Evolutionary conservation across 176 grass and related monocot species (phyloP).

Genomic region (Neostapfia colusana): DNA sequence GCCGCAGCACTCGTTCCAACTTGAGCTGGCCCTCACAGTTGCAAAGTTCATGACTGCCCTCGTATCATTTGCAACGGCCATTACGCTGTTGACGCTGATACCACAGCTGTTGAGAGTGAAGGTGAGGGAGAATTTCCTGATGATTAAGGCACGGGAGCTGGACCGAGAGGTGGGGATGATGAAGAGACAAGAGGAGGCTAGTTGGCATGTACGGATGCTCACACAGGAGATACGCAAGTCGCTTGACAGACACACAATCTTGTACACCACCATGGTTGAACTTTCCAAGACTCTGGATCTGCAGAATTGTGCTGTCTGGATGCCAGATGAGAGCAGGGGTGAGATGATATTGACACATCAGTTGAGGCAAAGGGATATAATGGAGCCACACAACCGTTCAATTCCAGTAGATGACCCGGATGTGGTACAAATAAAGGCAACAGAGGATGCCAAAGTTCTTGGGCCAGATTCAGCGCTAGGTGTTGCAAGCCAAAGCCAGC

Average conservation of each 20-base stretch:
- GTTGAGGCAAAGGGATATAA: conserved; percentile 45
- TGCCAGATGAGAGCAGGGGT: conserved; percentile 52
- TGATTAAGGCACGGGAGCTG: conserved; percentile 64
- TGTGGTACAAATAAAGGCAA: conserved; percentile 53
- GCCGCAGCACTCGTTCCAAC: conserved; percentile 62
- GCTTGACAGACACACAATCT: conserved; percentile 64
- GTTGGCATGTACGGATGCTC: conserved; percentile 84
- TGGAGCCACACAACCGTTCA: conserved; percentile 27
- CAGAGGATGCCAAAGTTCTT: conserved; percentile 50
- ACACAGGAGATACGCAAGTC: conserved; percentile 80
- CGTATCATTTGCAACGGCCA: conserved; percentile 62
- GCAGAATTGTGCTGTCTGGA: conserved; percentile 84
- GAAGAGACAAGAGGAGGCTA: conserved; percentile 70
- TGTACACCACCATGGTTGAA: conserved; percentile 82
- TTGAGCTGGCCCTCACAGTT: conserved; percentile 66
- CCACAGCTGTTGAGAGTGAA: conserved; percentile 80
- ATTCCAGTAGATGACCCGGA: conserved; percentile 57
- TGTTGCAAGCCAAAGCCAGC: conserved; percentile 46
- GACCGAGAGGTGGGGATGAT: conserved; percentile 63
- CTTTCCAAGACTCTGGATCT: conserved; percentile 65
- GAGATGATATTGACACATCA: conserved; percentile 75
- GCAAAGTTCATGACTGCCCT: conserved; percentile 81
- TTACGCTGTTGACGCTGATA: conserved; percentile 76
- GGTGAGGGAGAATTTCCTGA: conserved; percentile 74
- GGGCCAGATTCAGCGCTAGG: conserved; percentile 48